Evolutionary conservation across 2,329 filamentous ascomycete genomes (phyloP), one percentile per base, ranked within the genome.

Genomic region (Alternaria sp.): DNA sequence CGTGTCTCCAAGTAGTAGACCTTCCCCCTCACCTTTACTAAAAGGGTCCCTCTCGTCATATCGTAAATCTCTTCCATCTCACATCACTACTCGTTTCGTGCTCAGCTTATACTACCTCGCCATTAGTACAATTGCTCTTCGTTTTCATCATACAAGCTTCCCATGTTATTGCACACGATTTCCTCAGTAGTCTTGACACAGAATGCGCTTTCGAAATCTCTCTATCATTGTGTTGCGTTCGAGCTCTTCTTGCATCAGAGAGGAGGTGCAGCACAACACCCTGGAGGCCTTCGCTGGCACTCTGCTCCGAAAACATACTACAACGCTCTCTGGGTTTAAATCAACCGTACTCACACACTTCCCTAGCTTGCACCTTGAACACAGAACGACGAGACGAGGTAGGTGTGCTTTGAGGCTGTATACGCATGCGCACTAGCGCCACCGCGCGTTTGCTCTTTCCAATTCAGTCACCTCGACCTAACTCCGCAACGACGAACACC

Each of bases 381-480:
- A 36, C 15, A 40, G 1, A 11, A 40, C 3, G 15, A 40, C 4
- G n/a, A n/a, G 36, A 40, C 36, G 15, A 4, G 19, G 19, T n/a
- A 54, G 25, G 40, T 10, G 49, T 15, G 26, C 36, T 40, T n/a
- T 40, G 36, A 40, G 15, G 9, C 36, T 40, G 36, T 40, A 17
- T 40, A 40, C 36, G 15, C 28, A 25, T 26, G 15, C 21, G 36
- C 57, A 30, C 47, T 9, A 15, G 50, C 45, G 50, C 30, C 52
- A 59, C 40, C 46, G 49, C 30, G 32, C 17, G 54, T 62, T 45
- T 54, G 46, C 58, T 62, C 55, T 23, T 62, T 61, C 36, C 54
- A 53, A 47, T 19, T 47, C 19, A 23, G 23, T 65, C 55, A 61
- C 53, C 53, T 59, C n/a, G 25, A 63, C 51, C 23, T 43, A 43